A percentile compares a stretch with the other conserved stretches of the same genome.
These are phyloP conservation scores for Rhodamnia argentea DNA, from an alignment of 345 rosid species.

Conservation along the genomic window DNA sequence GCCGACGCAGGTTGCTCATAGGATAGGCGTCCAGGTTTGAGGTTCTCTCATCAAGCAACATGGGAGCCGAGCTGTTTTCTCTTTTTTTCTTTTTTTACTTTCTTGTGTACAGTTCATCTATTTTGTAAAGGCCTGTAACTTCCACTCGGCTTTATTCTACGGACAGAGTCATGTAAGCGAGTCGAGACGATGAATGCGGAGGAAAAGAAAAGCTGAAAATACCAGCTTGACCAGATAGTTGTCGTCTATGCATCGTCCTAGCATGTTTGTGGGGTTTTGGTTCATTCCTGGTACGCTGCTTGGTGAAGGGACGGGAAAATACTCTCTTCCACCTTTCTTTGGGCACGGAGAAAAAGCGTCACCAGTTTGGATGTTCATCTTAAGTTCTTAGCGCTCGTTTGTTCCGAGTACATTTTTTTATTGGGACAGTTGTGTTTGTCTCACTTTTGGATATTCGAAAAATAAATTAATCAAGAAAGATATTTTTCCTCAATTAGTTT, in stretches of 20 bases:
- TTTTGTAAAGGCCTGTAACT: background rate
- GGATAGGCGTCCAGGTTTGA: constrained; percentile 67
- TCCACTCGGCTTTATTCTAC: background rate
- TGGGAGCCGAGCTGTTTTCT: background rate
- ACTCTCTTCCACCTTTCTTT: background rate
- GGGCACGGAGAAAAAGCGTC: background rate
- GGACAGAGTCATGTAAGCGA: background rate
- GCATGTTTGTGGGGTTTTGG: background rate
- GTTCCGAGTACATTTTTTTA: background rate
- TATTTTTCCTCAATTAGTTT: too few relatives aligned
- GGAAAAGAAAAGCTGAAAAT: background rate
- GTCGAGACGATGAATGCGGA: background rate
- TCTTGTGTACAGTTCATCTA: constrained; percentile 5
- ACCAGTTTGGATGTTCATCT: background rate
- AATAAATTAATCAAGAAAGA: too few relatives aligned
- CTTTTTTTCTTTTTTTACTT: background rate
- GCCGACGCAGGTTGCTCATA: constrained; percentile 54
- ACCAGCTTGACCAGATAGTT: background rate
- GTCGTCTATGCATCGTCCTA: background rate
- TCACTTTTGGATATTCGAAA: background rate
- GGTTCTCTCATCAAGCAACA: background rate
- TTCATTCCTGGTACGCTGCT: background rate
- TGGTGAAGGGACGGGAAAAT: background rate
- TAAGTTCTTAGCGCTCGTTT: background rate
- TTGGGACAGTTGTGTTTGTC: background rate